Base-by-base conservation (phyloP, 148 eudicot species). In the Cornus florida region DNA sequence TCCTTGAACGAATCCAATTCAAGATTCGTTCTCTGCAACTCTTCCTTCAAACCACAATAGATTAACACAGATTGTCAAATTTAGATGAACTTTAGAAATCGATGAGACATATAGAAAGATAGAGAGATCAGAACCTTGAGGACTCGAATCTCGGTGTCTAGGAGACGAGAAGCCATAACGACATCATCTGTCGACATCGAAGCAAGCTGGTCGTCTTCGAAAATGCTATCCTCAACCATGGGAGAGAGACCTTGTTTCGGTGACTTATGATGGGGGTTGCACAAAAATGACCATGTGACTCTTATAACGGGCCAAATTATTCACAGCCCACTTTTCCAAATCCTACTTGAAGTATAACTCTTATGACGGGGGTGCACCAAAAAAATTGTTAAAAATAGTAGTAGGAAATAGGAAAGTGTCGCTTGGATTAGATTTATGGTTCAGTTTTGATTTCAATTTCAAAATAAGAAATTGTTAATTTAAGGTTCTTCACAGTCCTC, bases 111-210 rank as follows among this genome's bases (percentile, higher is more conserved):
- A 62, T 33, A 74, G 67, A 41, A 10, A 7, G 13, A 66, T 24
- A 74, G 33, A 31, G 72, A 35, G 57, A 9, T 24, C 41, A 7
- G 28, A 32, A 91, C 97, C 92, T 90, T 94, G 59, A 88, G 89
- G 71, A 88, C 88, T 10, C 99, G 92, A 81, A 93, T 92, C 85
- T 93, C 97, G 67, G 87, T 93, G 24, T 96, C 99, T 75, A 96
- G 97, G 13, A 96, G 92, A 6, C 95, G 92, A 41, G 98, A 87
- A 85, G 92, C 92, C 84, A 93, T 87, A 75, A 74, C 33, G 13
- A 93, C 82, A 74, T 96, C 98, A 1, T 93, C 97, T 3, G 93
- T 96, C 70, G 97, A 80, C 89, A 93, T 86, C 12, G 97, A 88
- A 22, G 93, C 84, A 6, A 93, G 82, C 76, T 92, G 94, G 68